These are phyloP conservation scores for Senna siamea DNA, from an alignment of 306 rosid genomes.

Conservation along the genomic window DNA sequence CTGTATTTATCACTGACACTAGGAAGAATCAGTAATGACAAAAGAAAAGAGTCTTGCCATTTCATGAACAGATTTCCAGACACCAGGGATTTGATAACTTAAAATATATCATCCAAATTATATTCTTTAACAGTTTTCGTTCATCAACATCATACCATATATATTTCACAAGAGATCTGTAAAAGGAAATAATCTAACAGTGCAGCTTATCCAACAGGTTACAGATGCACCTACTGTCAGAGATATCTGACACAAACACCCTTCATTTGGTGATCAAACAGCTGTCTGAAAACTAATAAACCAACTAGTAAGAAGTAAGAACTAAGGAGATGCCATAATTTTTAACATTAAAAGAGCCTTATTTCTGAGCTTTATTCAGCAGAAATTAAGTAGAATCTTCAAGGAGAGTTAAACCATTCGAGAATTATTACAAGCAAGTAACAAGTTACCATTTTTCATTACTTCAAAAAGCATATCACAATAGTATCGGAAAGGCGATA, in stretches of 20 bases:
- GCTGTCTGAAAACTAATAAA: not conserved
- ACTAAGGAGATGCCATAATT: not conserved
- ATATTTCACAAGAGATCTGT: not conserved
- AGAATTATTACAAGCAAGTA: conserved; percentile 40
- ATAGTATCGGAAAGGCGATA: conserved; percentile 92
- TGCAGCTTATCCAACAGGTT: not conserved
- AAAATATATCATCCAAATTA: not conserved
- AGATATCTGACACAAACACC: not conserved
- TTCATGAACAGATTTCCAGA: not conserved
- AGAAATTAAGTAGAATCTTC: conserved; percentile 34
- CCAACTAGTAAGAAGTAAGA: not conserved
- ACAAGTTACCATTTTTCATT: conserved; percentile 82
- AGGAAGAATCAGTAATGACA: no score
- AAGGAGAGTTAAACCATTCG: conserved; percentile 23
- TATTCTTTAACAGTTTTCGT: not conserved
- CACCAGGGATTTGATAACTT: not conserved
- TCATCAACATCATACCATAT: not conserved
- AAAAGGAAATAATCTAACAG: no score
- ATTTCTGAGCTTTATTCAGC: conserved; percentile 13
- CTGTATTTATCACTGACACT: no score
- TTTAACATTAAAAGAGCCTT: conserved; percentile 1
- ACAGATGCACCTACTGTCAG: not conserved
- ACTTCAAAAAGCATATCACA: conserved; percentile 96
- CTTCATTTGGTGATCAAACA: not conserved
- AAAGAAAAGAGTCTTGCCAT: not conserved